These are phyloP conservation scores for Phycomyces nitens DNA, from an alignment of 192 early-diverging fungal species.

Conservation along the genomic window DNA sequence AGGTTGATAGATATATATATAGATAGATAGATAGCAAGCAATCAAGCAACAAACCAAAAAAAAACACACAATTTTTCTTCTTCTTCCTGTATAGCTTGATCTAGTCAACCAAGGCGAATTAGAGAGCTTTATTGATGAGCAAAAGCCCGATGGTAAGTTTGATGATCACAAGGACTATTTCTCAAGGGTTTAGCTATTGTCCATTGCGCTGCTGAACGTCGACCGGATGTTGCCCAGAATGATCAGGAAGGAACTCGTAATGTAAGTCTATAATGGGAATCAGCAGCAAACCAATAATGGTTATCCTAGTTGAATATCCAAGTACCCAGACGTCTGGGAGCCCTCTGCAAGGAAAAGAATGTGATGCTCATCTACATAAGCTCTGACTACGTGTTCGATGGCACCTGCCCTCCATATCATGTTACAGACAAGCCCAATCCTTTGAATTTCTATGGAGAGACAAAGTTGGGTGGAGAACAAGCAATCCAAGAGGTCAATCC, in stretches of 20 bases:
- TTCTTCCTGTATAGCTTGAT: constrained; percentile 49
- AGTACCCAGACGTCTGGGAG: constrained; percentile 55
- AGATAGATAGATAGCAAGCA: too few species aligned
- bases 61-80: not conserved
- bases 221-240: constrained; percentile 76
- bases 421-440: constrained; percentile 67
- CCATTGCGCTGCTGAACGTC: constrained; percentile 84
- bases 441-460: constrained; percentile 80
- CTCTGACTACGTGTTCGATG: constrained; percentile 94
- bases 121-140: constrained; percentile 44
- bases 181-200: constrained; percentile 53
- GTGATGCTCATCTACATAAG: constrained; percentile 79
- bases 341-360: constrained; percentile 39
- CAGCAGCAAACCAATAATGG: not conserved
- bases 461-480: constrained; percentile 73
- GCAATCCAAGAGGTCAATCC: constrained; percentile 54
- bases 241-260: constrained; percentile 52
- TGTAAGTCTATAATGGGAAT: constrained; percentile 28
- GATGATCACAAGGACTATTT: not conserved
- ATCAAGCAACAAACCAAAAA: not conserved
- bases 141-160: constrained; percentile 53
- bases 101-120: constrained; percentile 56
- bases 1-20: too few species aligned
- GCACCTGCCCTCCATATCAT: constrained; percentile 74
- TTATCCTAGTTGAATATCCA: constrained; percentile 61